Evolutionary conservation across 2,329 filamentous ascomycete species (phyloP).

Genomic region (Aureobasidium sp.): DNA sequence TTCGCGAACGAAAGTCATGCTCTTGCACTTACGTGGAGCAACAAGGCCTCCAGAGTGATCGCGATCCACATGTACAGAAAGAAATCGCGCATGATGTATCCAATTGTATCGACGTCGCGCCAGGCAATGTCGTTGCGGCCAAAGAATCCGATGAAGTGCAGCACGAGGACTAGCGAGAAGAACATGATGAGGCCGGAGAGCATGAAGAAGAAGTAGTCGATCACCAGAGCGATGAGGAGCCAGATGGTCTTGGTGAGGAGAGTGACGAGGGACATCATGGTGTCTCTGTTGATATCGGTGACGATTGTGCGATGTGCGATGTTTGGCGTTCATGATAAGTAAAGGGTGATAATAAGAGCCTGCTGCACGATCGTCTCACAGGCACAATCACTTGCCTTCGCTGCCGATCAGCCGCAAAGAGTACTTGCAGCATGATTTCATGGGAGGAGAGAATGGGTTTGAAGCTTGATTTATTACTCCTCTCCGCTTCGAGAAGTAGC

Average conservation of each 20-base stretch:
- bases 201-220: not conserved
- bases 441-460: not conserved
- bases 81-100: not conserved
- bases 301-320: not conserved
- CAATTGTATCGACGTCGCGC: not conserved
- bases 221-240: not conserved
- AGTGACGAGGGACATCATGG: not conserved
- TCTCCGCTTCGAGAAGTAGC: not conserved
- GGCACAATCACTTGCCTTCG: not conserved
- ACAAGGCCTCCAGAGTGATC: not conserved
- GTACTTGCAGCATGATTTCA: not conserved
- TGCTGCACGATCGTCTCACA: no score
- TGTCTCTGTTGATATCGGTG: not conserved
- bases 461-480: not conserved
- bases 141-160: not conserved
- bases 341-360: no score
- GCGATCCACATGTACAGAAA: not conserved
- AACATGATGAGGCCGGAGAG: not conserved
- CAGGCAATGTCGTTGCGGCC: not conserved
- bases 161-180: not conserved
- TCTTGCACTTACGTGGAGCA: not conserved
- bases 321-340: no score
- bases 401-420: not conserved
- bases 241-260: no score
- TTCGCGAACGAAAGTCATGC: not conserved